A percentile compares a stretch with the other conserved stretches of the same genome.
Evolutionary conservation across 2,329 filamentous ascomycete genomes (phyloP).

Genomic region (Scytalidium sp.): DNA sequence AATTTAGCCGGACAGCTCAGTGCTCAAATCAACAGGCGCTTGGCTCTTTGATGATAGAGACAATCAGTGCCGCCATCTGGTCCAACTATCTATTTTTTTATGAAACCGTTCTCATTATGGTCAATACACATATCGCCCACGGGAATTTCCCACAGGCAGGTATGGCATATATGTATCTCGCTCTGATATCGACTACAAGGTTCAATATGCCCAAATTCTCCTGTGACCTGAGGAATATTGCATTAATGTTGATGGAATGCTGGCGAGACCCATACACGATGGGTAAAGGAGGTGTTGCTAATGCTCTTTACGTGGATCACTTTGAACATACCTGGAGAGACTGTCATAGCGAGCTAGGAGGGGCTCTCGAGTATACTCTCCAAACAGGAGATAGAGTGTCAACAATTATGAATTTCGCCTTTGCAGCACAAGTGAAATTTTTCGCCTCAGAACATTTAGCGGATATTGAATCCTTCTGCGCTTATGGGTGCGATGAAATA

Average conservation of each 20-base stretch:
- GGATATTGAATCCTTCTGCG: constrained; percentile 69
- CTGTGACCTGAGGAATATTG: constrained; percentile 59
- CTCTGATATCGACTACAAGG: constrained; percentile 63
- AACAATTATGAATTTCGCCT: constrained; percentile 68
- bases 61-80: constrained; percentile 71
- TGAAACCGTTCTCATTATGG: constrained; percentile 63
- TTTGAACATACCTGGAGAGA: constrained; percentile 58
- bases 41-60: constrained; percentile 68
- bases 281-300: constrained; percentile 66
- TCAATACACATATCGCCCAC: constrained; percentile 60
- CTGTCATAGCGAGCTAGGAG: constrained; percentile 59
- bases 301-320: constrained; percentile 68
- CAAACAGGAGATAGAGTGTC: constrained; percentile 68
- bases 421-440: constrained; percentile 64
- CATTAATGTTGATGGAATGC: constrained; percentile 61
- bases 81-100: constrained; percentile 70
- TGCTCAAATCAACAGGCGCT: constrained; percentile 55
- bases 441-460: constrained; percentile 66
- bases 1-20: constrained; percentile 41
- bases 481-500: constrained; percentile 71
- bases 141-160: constrained; percentile 69
- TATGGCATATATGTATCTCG: constrained; percentile 65
- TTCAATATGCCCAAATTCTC: constrained; percentile 71
- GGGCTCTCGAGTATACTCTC: constrained; percentile 63
- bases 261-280: constrained; percentile 63